A percentile compares a stretch with the other conserved stretches of the same genome.
Evolutionary conservation across 495 filamentous ascomycete species (phyloP).

Genomic region (Penicillium flavigenum): DNA sequence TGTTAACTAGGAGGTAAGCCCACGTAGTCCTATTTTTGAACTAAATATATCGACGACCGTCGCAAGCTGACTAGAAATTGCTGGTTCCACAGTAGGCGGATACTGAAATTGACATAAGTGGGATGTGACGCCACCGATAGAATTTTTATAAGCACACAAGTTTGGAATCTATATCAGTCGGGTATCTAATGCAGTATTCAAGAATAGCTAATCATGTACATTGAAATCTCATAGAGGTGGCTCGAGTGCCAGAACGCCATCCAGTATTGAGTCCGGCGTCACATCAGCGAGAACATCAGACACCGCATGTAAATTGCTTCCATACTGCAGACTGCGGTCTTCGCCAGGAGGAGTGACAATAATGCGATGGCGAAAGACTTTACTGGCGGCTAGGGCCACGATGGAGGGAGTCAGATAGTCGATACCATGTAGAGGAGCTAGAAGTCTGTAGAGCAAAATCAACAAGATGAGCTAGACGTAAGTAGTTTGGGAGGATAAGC

Average conservation of each 20-base stretch:
- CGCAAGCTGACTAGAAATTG: neutral
- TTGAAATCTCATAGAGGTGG: conserved; percentile 56
- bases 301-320: conserved; percentile 73
- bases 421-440: conserved; percentile 82
- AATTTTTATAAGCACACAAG: neutral
- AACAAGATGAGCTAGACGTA: neutral
- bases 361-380: conserved; percentile 88
- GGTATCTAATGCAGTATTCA: conserved; percentile 10
- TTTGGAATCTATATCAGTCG: neutral
- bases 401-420: conserved; percentile 83
- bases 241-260: conserved; percentile 76
- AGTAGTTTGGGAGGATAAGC: neutral
- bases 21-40: neutral
- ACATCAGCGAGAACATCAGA: conserved; percentile 63
- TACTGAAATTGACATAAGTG: neutral
- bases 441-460: conserved; percentile 28
- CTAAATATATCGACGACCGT: neutral
- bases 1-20: neutral
- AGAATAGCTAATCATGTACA: neutral
- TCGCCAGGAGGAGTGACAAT: conserved; percentile 61
- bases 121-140: neutral
- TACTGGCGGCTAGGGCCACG: conserved; percentile 77
- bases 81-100: neutral
- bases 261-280: conserved; percentile 73
- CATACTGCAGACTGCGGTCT: conserved; percentile 91